Evolutionary conservation across 805 yeast genomes (phyloP), one percentile per base, ranked within the genome.

Genomic region (Hanseniaspora meyeri): DNA sequence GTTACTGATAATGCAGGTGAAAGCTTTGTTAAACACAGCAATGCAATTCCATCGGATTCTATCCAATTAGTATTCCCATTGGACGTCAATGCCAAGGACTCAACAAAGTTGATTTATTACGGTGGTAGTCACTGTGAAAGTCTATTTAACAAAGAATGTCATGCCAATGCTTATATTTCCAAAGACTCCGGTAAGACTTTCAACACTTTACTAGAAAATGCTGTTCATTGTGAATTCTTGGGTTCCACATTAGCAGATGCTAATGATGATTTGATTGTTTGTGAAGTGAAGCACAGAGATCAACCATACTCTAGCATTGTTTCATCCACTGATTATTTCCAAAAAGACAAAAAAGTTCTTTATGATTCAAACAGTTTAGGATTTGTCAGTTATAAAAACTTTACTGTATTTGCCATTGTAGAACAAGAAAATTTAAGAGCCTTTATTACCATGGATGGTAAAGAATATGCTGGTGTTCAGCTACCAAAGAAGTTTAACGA

Each of bases 371-470:
- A 76, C 50, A 79, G 85, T 38, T 77, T 85, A 45, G 96, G 95
- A 0, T 82, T 80, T 61, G 88, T 93, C 19, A 72, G 81, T 37
- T 79, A 82, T 19, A 85, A 85, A 27, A 82, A 79, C 32, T 91
- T 78, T 63, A 71, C 86, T 27, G 78, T 91, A 32, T 89, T 83
- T 51, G 96, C 95, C 0, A 70, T 78, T 2, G 69, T 77, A 36
- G 78, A 73, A 14, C 78, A 77, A 27, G 72, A 73, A 1, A 73
- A 80, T 7, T 70, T 89, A 55, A 75, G 76, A 52, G 91, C 95
- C 0, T 77, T 74, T 61, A 88, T 88, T 0, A 82, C 96, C 0
- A 77, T 80, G 17, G 91, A 91, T 68, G 97, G 97, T 19, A 59
- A 64, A 4, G 73, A 69, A 10, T 93, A 83, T 75, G 87, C 95